A percentile compares a stretch with the other conserved stretches of the same genome.
phyloP scores from a whole-genome alignment of 768 basidiomycete species.

The Fomitopsis serialis region DNA sequence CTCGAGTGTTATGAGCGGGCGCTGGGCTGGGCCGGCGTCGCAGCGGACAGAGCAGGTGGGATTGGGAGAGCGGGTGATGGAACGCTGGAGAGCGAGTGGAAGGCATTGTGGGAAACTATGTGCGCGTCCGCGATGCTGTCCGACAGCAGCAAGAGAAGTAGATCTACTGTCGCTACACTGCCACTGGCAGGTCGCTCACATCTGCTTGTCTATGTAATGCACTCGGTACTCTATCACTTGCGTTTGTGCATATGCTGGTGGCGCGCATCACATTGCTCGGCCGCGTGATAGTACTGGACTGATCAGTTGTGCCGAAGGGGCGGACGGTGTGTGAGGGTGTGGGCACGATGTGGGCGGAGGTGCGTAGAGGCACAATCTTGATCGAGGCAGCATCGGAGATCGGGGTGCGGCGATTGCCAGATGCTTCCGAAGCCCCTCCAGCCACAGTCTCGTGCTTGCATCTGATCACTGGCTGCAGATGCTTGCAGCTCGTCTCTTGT shows the following conservation, averaged over 20 bases:
- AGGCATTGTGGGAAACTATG: constrained; percentile 55
- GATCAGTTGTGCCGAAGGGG: neutral
- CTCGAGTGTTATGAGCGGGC: constrained; percentile 66
- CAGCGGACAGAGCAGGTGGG: constrained; percentile 30
- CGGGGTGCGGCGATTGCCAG: neutral
- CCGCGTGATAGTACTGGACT: too few relatives aligned
- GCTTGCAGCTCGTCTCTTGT: neutral
- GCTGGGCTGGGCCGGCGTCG: constrained; percentile 57
- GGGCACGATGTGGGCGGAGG: neutral
- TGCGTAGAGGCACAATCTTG: neutral
- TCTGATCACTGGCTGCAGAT: neutral
- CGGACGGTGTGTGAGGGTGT: neutral
- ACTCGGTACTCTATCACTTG: too few relatives aligned
- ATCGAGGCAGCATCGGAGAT: neutral
- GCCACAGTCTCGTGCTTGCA: neutral
- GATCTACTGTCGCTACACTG: neutral
- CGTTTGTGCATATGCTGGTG: too few relatives aligned
- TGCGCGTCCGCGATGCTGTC: constrained; percentile 34
- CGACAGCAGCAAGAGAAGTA: constrained; percentile 6
- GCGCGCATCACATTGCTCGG: too few relatives aligned
- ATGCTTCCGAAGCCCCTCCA: neutral
- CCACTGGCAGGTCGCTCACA: too few relatives aligned
- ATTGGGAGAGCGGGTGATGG: constrained; percentile 43
- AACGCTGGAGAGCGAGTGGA: constrained; percentile 57
- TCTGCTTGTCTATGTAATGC: too few relatives aligned